Percentiles rank a stretch among this genome's conserved stretches.
These are phyloP conservation scores for Penicillium nordicum DNA, from an alignment of 2,329 filamentous ascomycete species.

Conservation along the genomic window DNA sequence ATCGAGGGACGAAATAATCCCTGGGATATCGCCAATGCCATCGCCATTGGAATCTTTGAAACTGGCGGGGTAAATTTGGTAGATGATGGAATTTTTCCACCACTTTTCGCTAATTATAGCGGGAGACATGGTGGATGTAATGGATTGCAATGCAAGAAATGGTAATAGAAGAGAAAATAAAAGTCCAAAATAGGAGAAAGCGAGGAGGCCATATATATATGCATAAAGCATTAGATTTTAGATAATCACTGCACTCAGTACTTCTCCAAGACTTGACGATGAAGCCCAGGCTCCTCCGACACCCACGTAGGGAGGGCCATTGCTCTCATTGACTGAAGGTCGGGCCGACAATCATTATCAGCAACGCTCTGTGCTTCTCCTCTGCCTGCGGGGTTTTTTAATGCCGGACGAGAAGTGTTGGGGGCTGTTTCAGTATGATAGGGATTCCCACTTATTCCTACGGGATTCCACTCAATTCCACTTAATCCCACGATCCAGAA, in stretches of 20 bases:
- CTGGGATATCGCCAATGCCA: constrained; percentile 60
- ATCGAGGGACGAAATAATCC: constrained; percentile 61
- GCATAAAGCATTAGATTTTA: not conserved
- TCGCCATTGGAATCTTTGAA: constrained; percentile 55
- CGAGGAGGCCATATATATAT: not conserved
- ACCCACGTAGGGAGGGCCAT: not conserved
- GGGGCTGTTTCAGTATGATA: not conserved
- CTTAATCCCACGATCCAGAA: not conserved
- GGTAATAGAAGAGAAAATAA: not conserved
- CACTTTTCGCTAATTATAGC: constrained; percentile 19
- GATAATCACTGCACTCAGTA: not conserved
- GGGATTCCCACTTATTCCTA: not conserved
- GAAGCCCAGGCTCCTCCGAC: not conserved
- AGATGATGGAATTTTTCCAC: constrained; percentile 40
- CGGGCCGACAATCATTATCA: not conserved
- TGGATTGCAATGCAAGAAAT: not conserved
- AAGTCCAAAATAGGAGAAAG: not conserved
- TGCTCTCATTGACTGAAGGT: constrained; percentile 3
- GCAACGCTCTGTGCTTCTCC: not conserved
- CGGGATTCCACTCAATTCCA: not conserved
- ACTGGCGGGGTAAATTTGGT: constrained; percentile 30
- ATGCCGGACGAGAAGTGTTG: not conserved
- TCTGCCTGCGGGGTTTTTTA: not conserved
- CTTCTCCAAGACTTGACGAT: not conserved
- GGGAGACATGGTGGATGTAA: constrained; percentile 5